Evolutionary conservation across 2,329 filamentous ascomycete genomes (phyloP).

Genomic region (Ophiostoma ulmi): DNA sequence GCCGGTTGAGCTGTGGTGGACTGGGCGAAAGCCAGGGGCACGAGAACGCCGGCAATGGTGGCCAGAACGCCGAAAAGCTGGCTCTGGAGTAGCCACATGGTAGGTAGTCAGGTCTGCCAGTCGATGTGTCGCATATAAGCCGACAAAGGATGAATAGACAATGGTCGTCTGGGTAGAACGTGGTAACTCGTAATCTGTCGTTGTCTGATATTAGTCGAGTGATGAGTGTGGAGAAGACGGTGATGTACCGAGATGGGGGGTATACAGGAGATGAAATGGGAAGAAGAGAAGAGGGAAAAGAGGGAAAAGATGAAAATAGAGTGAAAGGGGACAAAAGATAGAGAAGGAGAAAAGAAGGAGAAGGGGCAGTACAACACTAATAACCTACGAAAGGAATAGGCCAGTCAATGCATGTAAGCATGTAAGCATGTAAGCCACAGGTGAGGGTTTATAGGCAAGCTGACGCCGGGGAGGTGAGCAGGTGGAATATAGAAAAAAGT

Average conservation of each 20-base stretch:
- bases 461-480: neutral
- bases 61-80: neutral
- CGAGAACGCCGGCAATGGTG: neutral
- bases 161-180: too few relatives aligned
- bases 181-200: too few relatives aligned
- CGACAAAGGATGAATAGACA: neutral
- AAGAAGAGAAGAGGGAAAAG: neutral
- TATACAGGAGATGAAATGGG: too few relatives aligned
- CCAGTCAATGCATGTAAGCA: neutral
- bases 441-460: neutral
- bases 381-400: neutral
- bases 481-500: neutral
- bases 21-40: too few relatives aligned
- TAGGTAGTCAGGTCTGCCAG: neutral
- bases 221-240: too few relatives aligned
- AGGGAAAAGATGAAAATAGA: neutral
- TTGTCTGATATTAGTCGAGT: too few relatives aligned
- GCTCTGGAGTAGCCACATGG: neutral
- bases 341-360: neutral
- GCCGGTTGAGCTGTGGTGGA: too few relatives aligned
- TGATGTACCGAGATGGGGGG: too few relatives aligned
- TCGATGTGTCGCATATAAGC: neutral
- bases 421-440: conserved; percentile 2
- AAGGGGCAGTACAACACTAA: neutral
- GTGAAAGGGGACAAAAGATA: neutral